phyloP scores from a whole-genome alignment of 2,329 filamentous ascomycete genomes.

The Grosmannia clavigera region DNA sequence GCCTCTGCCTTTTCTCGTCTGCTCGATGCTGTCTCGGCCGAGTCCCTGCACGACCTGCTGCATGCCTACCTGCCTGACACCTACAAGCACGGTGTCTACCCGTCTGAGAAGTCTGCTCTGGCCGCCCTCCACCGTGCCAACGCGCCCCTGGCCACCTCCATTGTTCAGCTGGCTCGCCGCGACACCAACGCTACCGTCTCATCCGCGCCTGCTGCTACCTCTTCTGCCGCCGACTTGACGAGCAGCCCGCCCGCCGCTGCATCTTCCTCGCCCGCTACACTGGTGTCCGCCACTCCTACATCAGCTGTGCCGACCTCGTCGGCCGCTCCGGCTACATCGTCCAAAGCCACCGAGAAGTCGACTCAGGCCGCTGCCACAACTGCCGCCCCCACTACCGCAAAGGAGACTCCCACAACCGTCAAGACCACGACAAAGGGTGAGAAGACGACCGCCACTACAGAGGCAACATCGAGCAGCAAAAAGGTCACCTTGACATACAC shows the following conservation, averaged over 20 bases:
- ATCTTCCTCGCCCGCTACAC: neutral
- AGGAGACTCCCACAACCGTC: neutral
- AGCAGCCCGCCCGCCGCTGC: neutral
- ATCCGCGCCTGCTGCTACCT: conserved; percentile 15
- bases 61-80: conserved; percentile 49
- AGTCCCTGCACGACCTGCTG: conserved; percentile 50
- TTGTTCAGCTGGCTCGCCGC: conserved; percentile 53
- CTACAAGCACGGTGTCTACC: conserved; percentile 57
- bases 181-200: conserved; percentile 22
- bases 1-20: conserved; percentile 11
- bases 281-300: neutral
- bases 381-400: conserved; percentile 3
- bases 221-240: conserved; percentile 11
- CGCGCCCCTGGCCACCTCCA: conserved; percentile 46
- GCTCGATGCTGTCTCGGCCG: conserved; percentile 14
- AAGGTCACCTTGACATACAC: conserved; percentile 25
- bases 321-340: neutral
- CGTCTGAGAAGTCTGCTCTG: conserved; percentile 49
- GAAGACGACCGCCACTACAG: neutral
- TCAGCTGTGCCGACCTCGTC: neutral
- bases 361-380: conserved; percentile 6
- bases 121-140: conserved; percentile 50
- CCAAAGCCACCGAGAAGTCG: conserved; percentile 9
- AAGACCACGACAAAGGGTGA: neutral
- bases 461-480: neutral